These are phyloP conservation scores for Xylaria sp. DNA, from an alignment of 2,329 filamentous ascomycete species.

Conservation along the genomic window DNA sequence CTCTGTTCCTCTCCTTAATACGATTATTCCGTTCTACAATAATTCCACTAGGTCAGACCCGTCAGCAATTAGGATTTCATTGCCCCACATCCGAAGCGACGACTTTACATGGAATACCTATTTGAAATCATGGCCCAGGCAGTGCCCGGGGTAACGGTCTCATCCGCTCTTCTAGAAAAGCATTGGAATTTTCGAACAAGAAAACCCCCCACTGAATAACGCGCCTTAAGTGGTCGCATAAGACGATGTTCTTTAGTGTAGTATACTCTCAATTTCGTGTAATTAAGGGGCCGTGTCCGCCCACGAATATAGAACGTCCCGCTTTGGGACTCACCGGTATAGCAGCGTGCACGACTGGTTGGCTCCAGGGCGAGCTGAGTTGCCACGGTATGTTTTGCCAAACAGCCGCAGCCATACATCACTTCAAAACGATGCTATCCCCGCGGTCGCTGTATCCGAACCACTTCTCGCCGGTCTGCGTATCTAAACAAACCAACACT, in stretches of 20 bases:
- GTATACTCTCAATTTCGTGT: background rate
- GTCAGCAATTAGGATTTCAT: slow-evolving; percentile 31
- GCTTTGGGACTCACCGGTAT: slow-evolving; percentile 9
- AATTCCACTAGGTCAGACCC: background rate
- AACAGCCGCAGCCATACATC: background rate
- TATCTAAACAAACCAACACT: background rate
- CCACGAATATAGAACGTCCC: background rate
- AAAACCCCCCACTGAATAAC: slow-evolving; percentile 5
- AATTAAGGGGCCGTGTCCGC: background rate
- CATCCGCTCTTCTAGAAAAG: slow-evolving; percentile 29
- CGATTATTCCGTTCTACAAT: background rate
- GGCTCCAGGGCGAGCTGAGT: slow-evolving; percentile 1
- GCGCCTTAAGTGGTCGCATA: slow-evolving; percentile 35
- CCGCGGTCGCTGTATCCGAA: background rate
- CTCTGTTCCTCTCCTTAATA: background rate
- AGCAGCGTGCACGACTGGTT: background rate
- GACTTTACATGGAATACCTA: background rate
- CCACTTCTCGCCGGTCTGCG: background rate
- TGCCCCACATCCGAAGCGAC: slow-evolving; percentile 21
- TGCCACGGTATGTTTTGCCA: background rate
- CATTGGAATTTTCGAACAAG: slow-evolving; percentile 20
- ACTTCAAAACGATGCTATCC: background rate
- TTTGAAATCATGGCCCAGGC: slow-evolving; percentile 31
- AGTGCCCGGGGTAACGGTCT: slow-evolving; percentile 21
- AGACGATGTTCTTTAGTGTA: background rate